Base-by-base conservation (phyloP, 768 basidiomycete species). In the Sutorius australiensis region DNA sequence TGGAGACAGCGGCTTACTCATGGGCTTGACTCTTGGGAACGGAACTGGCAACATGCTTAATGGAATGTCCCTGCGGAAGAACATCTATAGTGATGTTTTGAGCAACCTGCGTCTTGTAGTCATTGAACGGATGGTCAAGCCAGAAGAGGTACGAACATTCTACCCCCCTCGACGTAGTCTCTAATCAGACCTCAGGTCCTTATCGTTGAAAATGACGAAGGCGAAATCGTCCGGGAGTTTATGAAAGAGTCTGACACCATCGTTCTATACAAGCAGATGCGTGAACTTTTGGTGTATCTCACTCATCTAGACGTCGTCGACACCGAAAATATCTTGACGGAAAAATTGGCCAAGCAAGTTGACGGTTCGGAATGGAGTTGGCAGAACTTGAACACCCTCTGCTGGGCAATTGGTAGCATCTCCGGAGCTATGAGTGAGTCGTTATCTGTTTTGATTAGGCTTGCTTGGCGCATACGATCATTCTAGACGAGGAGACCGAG, bases 401-500 rank as follows among this genome's bases (percentile, higher is more conserved):
- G 97, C 72, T 99, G 97, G 97, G 97, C 97, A 49, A 99, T 98
- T 62, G 97, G 97, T 53, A 98, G 95, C 2, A 98, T 99, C 56
- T 98, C 95, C 19, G 94, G 95, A 39, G 95, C 95, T 3, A 99
- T 98, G 97, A 98, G 95, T 95, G 65, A 69, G 91, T 80, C 13
- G 19, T 28, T 48, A 40, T 54, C 10, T 14, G 12, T 43, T 14
- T 24, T 37, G 49, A 3, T 52, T 19, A 21, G 36, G 31, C 33
- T 41, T 24, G 3, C 38, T 47, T 39, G 37, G 36, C 28, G 17
- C 36, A 21, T 30, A 55, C 45, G 2, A 48, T 24, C 6, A 27
- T 24, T 48, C 17, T 58, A 98, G 95, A 97, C 63, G 97, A 99
- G 75, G 95, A 99, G 68, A 93, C 94, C 3, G 97, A 99, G 75